Evolutionary conservation across 495 filamentous ascomycete species (phyloP).

Genomic region (Endocarpon pusillum): DNA sequence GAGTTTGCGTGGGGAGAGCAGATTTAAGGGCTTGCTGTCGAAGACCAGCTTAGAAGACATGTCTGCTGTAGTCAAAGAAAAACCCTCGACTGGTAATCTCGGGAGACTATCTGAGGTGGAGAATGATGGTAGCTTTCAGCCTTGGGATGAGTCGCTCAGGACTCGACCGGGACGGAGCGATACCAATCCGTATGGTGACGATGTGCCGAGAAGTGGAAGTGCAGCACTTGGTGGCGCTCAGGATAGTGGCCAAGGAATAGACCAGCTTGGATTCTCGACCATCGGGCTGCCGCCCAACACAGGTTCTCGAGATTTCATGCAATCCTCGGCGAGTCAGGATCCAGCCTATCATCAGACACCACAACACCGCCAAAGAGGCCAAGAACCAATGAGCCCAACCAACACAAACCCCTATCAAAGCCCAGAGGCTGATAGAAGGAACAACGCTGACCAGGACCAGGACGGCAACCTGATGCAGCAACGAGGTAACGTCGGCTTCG

Average conservation of each 20-base stretch:
- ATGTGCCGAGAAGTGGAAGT: constrained; percentile 48
- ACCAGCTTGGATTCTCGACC: constrained; percentile 37
- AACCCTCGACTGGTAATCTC: constrained; percentile 32
- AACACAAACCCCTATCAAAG: constrained; percentile 97
- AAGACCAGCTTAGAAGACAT: constrained; percentile 59
- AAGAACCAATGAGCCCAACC: constrained; percentile 72
- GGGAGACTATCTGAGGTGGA: constrained; percentile 37
- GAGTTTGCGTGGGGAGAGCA: constrained; percentile 55
- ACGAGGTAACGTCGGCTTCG: no score
- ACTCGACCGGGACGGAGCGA: constrained; percentile 45
- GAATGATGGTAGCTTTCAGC: constrained; percentile 24
- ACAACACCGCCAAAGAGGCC: constrained; percentile 32
- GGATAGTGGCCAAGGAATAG: constrained; percentile 45
- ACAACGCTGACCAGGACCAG: constrained; percentile 47
- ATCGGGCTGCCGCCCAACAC: constrained; percentile 71
- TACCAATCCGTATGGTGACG: constrained; percentile 65
- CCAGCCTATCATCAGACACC: constrained; percentile 39
- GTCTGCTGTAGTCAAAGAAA: constrained; percentile 32
- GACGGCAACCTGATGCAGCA: constrained; percentile 38
- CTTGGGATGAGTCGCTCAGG: constrained; percentile 34
- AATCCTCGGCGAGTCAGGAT: constrained; percentile 27
- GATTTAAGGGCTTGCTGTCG: constrained; percentile 66
- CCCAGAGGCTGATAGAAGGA: constrained; percentile 62
- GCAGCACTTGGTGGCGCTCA: constrained; percentile 63
- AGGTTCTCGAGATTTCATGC: constrained; percentile 45